A percentile compares a stretch with the other conserved stretches of the same genome.
These are phyloP conservation scores for Trichosporon sp. DNA, from an alignment of 1,284 basidiomycete species.

Conservation along the genomic window DNA sequence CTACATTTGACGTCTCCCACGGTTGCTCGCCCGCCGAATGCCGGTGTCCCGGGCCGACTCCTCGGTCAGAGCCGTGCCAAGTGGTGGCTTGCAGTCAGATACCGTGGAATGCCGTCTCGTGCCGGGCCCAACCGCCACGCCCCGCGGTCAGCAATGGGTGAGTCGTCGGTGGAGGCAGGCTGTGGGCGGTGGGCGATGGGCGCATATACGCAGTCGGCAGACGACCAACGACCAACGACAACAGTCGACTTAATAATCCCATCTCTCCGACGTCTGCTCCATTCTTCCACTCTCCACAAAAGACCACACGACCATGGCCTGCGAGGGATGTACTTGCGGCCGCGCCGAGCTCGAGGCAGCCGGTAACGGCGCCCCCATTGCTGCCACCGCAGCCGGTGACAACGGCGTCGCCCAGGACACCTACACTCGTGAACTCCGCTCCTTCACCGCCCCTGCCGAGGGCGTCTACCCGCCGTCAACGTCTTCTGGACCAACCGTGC, in stretches of 20 bases:
- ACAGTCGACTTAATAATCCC: not conserved
- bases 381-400: constrained; percentile 32
- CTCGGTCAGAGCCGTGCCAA: not conserved
- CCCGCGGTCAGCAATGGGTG: no score
- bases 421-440: constrained; percentile 22
- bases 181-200: not conserved
- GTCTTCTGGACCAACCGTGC: constrained; percentile 23
- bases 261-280: not conserved
- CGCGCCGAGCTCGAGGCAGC: not conserved
- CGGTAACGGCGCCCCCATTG: no score
- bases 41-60: not conserved
- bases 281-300: not conserved
- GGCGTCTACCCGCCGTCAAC: constrained; percentile 18
- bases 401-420: constrained; percentile 7
- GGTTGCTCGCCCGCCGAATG: not conserved
- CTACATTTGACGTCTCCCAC: not conserved
- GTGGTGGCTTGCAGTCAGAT: not conserved
- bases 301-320: not conserved
- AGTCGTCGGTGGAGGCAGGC: not conserved
- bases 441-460: constrained; percentile 38
- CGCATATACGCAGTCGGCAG: no score
- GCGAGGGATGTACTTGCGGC: not conserved
- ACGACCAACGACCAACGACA: not conserved
- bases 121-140: not conserved
- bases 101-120: not conserved